Percentiles rank a stretch among this genome's conserved stretches.
Conservation (phyloP, 2,329 filamentous ascomycete genomes). For the Passalora sequoiae region DNA sequence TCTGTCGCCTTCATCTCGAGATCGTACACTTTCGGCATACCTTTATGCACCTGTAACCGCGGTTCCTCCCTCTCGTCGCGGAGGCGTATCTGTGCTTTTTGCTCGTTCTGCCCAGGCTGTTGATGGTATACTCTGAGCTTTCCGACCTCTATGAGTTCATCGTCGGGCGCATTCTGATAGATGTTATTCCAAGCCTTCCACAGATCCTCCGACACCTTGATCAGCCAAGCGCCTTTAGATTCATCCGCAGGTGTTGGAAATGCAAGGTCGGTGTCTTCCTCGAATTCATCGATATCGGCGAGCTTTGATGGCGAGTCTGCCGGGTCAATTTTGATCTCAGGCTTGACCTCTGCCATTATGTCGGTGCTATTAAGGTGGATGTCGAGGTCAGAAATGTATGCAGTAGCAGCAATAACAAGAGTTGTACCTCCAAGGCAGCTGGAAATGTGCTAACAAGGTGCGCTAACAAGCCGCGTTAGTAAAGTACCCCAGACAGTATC, state of each 20-base stretch:
- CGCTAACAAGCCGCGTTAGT: too few species aligned
- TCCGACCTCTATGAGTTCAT: conserved; percentile 64
- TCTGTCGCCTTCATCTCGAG: conserved; percentile 62
- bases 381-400: too few species aligned
- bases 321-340: conserved; percentile 21
- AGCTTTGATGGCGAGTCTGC: conserved; percentile 20
- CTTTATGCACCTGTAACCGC: conserved; percentile 58
- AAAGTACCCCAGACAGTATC: too few species aligned
- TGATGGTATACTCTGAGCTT: conserved; percentile 53
- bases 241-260: conserved; percentile 21
- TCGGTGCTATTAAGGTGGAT: not conserved
- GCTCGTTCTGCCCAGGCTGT: conserved; percentile 20
- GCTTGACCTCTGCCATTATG: conserved; percentile 20
- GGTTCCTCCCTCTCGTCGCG: conserved; percentile 41
- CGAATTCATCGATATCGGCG: conserved; percentile 30
- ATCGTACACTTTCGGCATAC: conserved; percentile 83
- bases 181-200: conserved; percentile 74
- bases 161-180: conserved; percentile 59
- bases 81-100: conserved; percentile 63
- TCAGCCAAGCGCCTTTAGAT: conserved; percentile 53
- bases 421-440: too few species aligned
- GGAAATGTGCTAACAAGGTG: too few species aligned
- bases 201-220: conserved; percentile 71
- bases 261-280: conserved; percentile 31
- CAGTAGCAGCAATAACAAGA: too few species aligned